phyloP scores from a whole-genome alignment of 1,284 basidiomycete genomes.

The Testicularia cyperi region DNA sequence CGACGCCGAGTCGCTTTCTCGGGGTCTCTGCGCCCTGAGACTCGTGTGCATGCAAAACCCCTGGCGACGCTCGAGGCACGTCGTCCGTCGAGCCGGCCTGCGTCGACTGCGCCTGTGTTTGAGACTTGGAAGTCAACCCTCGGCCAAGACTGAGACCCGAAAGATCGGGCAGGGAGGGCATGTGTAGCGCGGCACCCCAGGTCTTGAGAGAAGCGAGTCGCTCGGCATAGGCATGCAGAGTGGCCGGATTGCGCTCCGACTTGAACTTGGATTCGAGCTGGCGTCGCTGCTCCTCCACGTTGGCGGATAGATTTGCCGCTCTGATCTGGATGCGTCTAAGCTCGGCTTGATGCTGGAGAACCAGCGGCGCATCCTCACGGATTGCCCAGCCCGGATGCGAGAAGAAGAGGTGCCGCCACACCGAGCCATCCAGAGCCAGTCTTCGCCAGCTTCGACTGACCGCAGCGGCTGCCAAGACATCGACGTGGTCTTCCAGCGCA shows the following conservation, averaged over 20 bases:
- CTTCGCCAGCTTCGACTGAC: constrained; percentile 33
- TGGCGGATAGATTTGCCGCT: constrained; percentile 7
- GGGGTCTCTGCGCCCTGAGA: no score
- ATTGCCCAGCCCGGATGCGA: constrained; percentile 35
- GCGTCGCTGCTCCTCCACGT: constrained; percentile 13
- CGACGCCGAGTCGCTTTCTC: no score
- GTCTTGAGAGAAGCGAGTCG: constrained; percentile 19
- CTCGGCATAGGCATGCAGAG: constrained; percentile 13
- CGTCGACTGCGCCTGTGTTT: no score
- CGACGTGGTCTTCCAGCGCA: constrained; percentile 11
- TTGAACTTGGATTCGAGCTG: no score
- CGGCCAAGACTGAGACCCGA: constrained; percentile 5
- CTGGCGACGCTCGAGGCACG: no score
- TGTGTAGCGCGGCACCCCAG: constrained; percentile 35
- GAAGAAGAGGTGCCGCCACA: constrained; percentile 42
- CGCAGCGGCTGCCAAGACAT: constrained; percentile 14
- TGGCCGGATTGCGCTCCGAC: no score
- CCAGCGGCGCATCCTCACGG: constrained; percentile 30
- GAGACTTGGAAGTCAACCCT: no score
- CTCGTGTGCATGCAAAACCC: no score
- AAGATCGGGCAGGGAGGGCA: constrained; percentile 27
- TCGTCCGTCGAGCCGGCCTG: no score
- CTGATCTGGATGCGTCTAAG: constrained; percentile 3
- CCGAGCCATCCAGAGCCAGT: constrained; percentile 16
- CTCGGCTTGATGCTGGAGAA: constrained; percentile 26